phyloP scores from a whole-genome alignment of 225 moss, liverwort and hornwort genomes.

The Straminergon stramineum region DNA sequence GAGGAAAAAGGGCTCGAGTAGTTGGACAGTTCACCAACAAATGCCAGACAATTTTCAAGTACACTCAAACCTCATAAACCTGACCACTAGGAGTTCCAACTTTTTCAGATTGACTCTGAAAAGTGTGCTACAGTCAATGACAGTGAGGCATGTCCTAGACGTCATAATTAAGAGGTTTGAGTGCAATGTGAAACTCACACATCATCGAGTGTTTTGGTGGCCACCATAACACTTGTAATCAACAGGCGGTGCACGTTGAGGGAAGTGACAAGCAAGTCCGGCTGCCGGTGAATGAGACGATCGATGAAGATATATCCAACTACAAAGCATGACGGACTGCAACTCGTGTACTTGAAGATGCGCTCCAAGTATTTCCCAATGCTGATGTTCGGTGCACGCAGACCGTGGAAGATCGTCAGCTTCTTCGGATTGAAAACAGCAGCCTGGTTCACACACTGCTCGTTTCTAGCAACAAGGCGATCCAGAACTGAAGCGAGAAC shows the following conservation, averaged over 20 bases:
- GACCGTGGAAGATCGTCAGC: conserved; percentile 80
- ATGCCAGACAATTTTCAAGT: not conserved
- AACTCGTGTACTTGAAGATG: conserved; percentile 91
- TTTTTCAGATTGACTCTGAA: not conserved
- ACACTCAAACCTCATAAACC: not conserved
- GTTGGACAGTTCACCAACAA: not conserved
- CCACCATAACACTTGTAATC: conserved; percentile 83
- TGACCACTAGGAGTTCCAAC: not conserved
- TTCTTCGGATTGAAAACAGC: conserved; percentile 51
- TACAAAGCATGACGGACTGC: conserved; percentile 89
- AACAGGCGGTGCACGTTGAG: conserved; percentile 94
- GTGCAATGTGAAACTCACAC: conserved; percentile 48
- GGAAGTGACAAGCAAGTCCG: conserved; percentile 85
- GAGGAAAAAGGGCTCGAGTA: not conserved
- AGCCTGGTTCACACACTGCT: conserved; percentile 38
- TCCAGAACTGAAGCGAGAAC: conserved; percentile 76
- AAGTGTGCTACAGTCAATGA: not conserved
- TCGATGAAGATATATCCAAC: conserved; percentile 95
- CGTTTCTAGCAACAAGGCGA: conserved; percentile 74
- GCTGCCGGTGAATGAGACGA: conserved; percentile 87
- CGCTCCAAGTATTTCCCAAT: conserved; percentile 89
- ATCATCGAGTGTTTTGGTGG: conserved; percentile 94
- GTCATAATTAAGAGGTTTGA: not conserved
- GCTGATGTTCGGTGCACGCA: conserved; percentile 78
- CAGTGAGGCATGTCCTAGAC: not conserved